These are phyloP conservation scores for Ambrosia trifida DNA, from an alignment of 129 eudicot genomes.

Conservation along the genomic window DNA sequence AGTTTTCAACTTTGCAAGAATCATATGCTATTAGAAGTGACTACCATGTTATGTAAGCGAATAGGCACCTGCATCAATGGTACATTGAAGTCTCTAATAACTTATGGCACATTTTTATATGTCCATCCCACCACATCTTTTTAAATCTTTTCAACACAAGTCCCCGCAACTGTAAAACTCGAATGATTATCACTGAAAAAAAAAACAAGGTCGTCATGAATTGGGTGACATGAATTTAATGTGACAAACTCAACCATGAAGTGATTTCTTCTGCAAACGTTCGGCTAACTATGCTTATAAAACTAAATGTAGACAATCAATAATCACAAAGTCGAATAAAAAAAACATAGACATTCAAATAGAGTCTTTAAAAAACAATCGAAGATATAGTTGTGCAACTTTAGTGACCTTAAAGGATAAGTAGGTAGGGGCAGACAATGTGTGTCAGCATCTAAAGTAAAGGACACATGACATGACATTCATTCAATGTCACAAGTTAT, in stretches of 20 bases:
- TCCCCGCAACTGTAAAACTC: constrained; percentile 13
- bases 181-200: constrained; percentile 2
- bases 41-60: constrained; percentile 27
- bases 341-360: constrained; percentile 4
- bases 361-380: constrained; percentile 4
- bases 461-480: constrained; percentile 5
- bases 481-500: constrained; percentile 20
- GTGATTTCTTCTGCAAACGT: not conserved
- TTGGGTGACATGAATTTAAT: constrained; percentile 8
- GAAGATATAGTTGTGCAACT: constrained; percentile 8
- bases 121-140: constrained; percentile 3
- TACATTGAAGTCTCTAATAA: not conserved
- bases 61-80: constrained; percentile 9
- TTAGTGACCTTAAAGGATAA: constrained; percentile 16
- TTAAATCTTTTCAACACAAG: not conserved
- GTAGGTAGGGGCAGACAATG: constrained; percentile 33
- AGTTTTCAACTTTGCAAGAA: constrained; percentile 31
- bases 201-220: constrained; percentile 15
- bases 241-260: constrained; percentile 9
- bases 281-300: constrained; percentile 12
- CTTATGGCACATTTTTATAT: not conserved
- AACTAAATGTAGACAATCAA: not conserved
- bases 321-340: not conserved
- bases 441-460: constrained; percentile 19
- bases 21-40: constrained; percentile 29